These are phyloP conservation scores for Nicotiana tabacum DNA, from an alignment of 257 asterid genomes.

Conservation along the genomic window DNA sequence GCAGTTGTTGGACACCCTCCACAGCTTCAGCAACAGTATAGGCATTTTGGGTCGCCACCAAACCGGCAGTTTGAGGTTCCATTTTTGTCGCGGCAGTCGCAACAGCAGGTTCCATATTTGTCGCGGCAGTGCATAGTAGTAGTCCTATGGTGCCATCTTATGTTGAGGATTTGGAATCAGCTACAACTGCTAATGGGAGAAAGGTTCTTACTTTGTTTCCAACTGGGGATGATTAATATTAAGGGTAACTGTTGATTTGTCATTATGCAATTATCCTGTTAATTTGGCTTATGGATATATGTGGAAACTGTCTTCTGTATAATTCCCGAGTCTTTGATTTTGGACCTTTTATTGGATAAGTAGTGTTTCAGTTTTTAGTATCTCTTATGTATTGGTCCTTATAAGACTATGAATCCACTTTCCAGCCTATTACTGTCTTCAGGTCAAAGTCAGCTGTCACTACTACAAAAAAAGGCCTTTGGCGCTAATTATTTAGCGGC, in stretches of 20 bases:
- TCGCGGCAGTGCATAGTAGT: conserved; percentile 28
- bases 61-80: conserved; percentile 57
- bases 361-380: conserved; percentile 19
- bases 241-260: conserved; percentile 12
- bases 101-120: conserved; percentile 30
- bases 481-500: too few species aligned
- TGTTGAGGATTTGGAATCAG: conserved; percentile 56
- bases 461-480: too few species aligned
- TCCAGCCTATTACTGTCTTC: neutral
- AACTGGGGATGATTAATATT: conserved; percentile 48
- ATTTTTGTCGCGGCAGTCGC: conserved; percentile 29
- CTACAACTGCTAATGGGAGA: conserved; percentile 44
- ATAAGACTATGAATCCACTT: conserved; percentile 4
- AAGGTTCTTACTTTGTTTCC: conserved; percentile 81
- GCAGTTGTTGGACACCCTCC: conserved; percentile 38
- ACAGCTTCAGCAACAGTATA: conserved; percentile 38
- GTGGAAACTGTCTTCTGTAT: neutral
- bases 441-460: conserved; percentile 14
- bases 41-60: conserved; percentile 37
- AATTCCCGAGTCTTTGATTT: conserved; percentile 16
- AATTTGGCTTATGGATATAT: conserved; percentile 9
- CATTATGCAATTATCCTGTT: conserved; percentile 9
- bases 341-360: conserved; percentile 16
- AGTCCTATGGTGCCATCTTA: conserved; percentile 31
- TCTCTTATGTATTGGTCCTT: neutral